Conservation (phyloP, 2,329 filamentous ascomycete genomes). For the Clonostachys rosea region DNA sequence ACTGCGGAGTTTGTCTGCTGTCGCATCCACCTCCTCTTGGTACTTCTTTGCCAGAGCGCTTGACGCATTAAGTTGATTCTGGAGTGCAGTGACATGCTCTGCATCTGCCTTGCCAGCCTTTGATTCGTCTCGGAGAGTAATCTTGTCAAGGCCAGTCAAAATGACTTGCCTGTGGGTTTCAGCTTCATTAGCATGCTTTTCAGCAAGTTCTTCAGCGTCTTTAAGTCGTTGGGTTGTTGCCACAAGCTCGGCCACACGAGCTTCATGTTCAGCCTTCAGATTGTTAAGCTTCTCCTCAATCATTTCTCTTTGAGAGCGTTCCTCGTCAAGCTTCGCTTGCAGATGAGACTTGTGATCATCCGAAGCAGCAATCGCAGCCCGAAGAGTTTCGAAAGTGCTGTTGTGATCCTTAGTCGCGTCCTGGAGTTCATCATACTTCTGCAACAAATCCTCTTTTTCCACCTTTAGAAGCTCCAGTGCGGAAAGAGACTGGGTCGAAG, state of each 20-base stretch:
- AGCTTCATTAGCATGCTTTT: conserved; percentile 84
- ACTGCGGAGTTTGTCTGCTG: conserved; percentile 82
- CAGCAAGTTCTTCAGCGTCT: conserved; percentile 83
- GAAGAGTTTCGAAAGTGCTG: conserved; percentile 68
- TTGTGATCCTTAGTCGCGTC: conserved; percentile 66
- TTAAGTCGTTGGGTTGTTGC: conserved; percentile 67
- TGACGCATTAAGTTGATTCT: conserved; percentile 73
- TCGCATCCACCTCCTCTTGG: conserved; percentile 79
- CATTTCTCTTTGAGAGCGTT: conserved; percentile 70
- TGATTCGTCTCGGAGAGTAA: conserved; percentile 49
- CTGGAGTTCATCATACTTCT: conserved; percentile 62
- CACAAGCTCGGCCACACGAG: conserved; percentile 72
- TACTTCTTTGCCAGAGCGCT: conserved; percentile 82
- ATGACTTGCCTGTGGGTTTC: conserved; percentile 80
- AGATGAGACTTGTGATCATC: conserved; percentile 71
- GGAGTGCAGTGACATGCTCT: conserved; percentile 68
- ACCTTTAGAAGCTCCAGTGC: conserved; percentile 70
- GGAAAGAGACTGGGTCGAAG: conserved; percentile 70
- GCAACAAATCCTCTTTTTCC: conserved; percentile 77
- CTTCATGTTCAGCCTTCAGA: conserved; percentile 79
- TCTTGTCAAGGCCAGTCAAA: conserved; percentile 74
- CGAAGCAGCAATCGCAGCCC: conserved; percentile 74
- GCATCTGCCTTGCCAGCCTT: conserved; percentile 43
- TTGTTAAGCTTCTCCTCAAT: conserved; percentile 72
- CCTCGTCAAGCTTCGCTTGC: conserved; percentile 79